These are phyloP conservation scores for Solanum tacnaense DNA, from an alignment of 257 asterid species.

Conservation along the genomic window DNA sequence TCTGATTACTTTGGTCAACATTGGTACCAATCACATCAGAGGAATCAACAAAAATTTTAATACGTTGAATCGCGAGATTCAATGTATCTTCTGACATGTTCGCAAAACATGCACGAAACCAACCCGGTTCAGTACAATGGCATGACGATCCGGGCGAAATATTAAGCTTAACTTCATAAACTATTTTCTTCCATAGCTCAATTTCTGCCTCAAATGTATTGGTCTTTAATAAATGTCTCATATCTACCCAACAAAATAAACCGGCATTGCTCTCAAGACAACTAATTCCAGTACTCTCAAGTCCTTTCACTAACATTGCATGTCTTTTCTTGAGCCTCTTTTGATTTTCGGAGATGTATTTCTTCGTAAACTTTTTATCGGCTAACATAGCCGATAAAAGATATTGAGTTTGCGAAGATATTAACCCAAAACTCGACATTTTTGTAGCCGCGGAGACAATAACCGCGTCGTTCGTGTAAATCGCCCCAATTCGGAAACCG, in stretches of 20 bases:
- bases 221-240: not conserved
- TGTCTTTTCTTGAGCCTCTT: not conserved
- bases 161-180: not conserved
- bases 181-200: conserved; percentile 1
- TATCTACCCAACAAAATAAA: conserved; percentile 1
- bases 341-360: not conserved
- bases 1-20: not conserved
- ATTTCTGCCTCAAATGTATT: conserved; percentile 4
- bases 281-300: not conserved
- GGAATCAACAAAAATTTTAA: not conserved
- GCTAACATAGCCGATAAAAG: not conserved
- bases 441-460: not conserved
- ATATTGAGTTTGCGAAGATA: not conserved
- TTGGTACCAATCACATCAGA: not conserved
- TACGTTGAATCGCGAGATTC: not conserved
- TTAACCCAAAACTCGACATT: not conserved
- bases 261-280: conserved; percentile 1
- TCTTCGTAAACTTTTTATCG: not conserved
- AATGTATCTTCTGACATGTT: not conserved
- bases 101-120: not conserved
- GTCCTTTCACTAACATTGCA: not conserved
- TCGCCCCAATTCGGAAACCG: not conserved
- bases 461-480: not conserved
- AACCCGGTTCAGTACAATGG: conserved; percentile 4
- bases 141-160: not conserved